Conservation (phyloP, 306 rosid genomes). For the Aeschynomene evenia region DNA sequence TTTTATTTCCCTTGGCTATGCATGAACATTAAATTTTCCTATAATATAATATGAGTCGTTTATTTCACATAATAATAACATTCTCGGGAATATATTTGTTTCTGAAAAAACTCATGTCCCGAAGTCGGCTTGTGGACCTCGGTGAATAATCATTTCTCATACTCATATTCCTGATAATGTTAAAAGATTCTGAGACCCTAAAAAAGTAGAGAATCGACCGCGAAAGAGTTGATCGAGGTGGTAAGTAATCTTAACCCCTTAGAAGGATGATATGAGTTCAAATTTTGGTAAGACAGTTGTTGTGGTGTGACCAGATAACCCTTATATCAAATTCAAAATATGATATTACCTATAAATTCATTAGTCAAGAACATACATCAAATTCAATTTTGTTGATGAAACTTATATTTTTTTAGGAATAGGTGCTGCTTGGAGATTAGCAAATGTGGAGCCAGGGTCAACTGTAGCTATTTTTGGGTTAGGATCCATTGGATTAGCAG, state of each 20-base stretch:
- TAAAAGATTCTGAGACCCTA: too few species aligned
- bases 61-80: too few species aligned
- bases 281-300: neutral
- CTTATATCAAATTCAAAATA: too few species aligned
- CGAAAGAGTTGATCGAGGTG: neutral
- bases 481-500: slow-evolving; percentile 85
- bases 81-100: too few species aligned
- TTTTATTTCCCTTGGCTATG: neutral
- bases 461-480: slow-evolving; percentile 80
- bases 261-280: too few species aligned
- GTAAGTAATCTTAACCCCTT: neutral
- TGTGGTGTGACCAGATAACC: too few species aligned
- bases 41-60: too few species aligned
- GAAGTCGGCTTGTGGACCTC: too few species aligned
- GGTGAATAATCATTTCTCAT: too few species aligned
- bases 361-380: neutral
- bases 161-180: too few species aligned
- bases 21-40: neutral
- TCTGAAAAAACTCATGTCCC: too few species aligned
- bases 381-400: slow-evolving; percentile 9
- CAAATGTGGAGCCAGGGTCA: slow-evolving; percentile 75
- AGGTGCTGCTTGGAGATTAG: slow-evolving; percentile 92
- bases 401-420: slow-evolving; percentile 52
- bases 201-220: neutral
- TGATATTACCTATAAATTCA: neutral